Base-by-base conservation (phyloP, 176 grass and related monocot species). In the Bromus sterilis region DNA sequence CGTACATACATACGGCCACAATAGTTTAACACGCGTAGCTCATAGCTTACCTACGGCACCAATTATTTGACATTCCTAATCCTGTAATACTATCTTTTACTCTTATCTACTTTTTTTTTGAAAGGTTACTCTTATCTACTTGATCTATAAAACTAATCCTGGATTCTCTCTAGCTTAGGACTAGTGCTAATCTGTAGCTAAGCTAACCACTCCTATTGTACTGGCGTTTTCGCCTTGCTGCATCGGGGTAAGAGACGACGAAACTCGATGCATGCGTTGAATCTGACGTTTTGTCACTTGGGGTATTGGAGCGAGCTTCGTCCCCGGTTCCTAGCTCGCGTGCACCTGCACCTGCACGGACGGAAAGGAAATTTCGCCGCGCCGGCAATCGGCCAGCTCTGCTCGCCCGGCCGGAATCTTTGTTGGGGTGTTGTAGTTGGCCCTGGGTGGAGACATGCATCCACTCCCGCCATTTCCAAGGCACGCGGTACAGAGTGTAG, bases 371-470 rank as follows among this genome's bases (percentile, higher is more conserved):
- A 43, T 35, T 74, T 74, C 43, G 36, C 35, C 35, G 35, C 37
- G 67, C 23, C 26, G 74, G 8, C 16, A 48, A 8, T 11, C 31
- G 7, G 55, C 18, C 65, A 36, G 51, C 78, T 57, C 78, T 44
- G 58, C 70, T 76, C 36, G 66, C 28, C 35, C 48, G 79, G 32
- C 60, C 34, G 33, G 82, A 85, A 89, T 85, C 78, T 85, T 80
- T 71, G 77, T 34, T 76, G 58, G 48, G 28, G 18, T n/a, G 46
- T 20, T 43, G 74, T 7, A 58, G 69, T 33, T 84, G 82, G 70
- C 70, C 57, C 26, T 29, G n/a, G 33, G 58, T 26, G 44, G 44
- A 56, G 36, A 39, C 67, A 67, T 72, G 42, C 71, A 82, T 75
- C 81, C 81, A 48, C 60, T 70, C 16, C 48, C 59, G 42, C 76